Conservation (phyloP, 1,284 basidiomycete species). For the Exobasidium rhododendri region DNA sequence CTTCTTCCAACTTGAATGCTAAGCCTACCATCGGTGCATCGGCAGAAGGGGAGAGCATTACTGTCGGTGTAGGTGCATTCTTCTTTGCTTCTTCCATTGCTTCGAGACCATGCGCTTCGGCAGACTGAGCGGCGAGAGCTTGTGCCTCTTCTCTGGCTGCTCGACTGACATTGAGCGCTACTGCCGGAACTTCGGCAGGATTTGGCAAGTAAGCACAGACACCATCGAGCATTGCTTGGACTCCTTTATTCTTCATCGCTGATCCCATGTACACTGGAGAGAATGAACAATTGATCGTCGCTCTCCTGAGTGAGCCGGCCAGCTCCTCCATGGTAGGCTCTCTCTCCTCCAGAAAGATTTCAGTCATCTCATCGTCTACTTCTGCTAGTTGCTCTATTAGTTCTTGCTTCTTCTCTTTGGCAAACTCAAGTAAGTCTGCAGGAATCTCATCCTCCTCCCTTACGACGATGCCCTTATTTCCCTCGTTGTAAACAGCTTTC, state of each 20-base stretch:
- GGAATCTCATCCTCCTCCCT: constrained; percentile 89
- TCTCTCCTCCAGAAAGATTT: constrained; percentile 75
- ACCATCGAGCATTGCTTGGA: constrained; percentile 91
- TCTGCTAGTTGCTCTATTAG: constrained; percentile 94
- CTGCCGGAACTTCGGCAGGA: constrained; percentile 74
- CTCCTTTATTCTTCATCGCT: constrained; percentile 94
- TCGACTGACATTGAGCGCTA: constrained; percentile 76
- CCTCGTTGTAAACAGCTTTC: constrained; percentile 93
- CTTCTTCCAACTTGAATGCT: constrained; percentile 98
- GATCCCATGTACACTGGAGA: constrained; percentile 96
- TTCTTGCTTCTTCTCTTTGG: constrained; percentile 61
- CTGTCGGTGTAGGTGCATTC: constrained; percentile 36
- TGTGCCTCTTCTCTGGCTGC: constrained; percentile 56
- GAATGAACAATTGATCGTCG: constrained; percentile 84
- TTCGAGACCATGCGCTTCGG: constrained; percentile 29
- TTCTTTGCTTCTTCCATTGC: constrained; percentile 32
- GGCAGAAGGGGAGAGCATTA: constrained; percentile 43
- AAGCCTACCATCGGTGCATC: constrained; percentile 85
- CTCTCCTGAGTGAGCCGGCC: constrained; percentile 76
- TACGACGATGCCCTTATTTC: constrained; percentile 82
- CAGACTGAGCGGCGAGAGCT: constrained; percentile 38
- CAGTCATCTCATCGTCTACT: constrained; percentile 89
- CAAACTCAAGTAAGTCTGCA: constrained; percentile 60
- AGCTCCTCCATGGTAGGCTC: constrained; percentile 63
- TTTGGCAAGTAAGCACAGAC: constrained; percentile 93